Evolutionary conservation across 1,284 basidiomycete species (phyloP), one percentile per base, ranked within the genome.

Genomic region (Grifola frondosa): DNA sequence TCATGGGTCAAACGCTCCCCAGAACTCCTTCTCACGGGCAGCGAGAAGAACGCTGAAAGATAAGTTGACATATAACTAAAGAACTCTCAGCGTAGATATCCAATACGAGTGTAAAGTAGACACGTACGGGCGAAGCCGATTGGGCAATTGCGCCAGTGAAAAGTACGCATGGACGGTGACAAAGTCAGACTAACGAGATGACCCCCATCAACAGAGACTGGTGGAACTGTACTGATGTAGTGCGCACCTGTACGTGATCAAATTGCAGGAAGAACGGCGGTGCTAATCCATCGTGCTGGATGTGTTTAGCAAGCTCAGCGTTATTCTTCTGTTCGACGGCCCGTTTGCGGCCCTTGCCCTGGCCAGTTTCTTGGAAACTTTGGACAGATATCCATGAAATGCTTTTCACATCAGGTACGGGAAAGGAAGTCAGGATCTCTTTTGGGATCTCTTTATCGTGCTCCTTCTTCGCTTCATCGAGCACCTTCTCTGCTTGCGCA

Each of bases 371-470:
- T 60, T 85, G 85, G 13, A 80, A 64, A 47, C 84, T 96, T 56
- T 94, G 81, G 3, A 99, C 94, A 1, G 89, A 83, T 46, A 99
- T 95, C 94, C 96, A 99, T 6, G 88, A 81, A 57, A 99, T 95
- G 50, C 83, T 90, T 57, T 87, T 84, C 17, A 95, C 88, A 56
- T 88, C 79, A 0, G 94, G 94, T 23, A 96, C 82, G 13, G 88
- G 85, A 76, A 98, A 99, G 16, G 79, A 71, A 4, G 81, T 86
- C 29, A 98, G 68, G 50, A 97, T 75, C 29, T 91, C 80, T 8
- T 72, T 70, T 5, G 96, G 96, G 46, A 97, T 93, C 9, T 86
- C 81, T 40, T 69, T 69, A 53, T 92, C 90, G 63, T 98, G 93
- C 60, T 91, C 89, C 36, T 78, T 76, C 69, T 97, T 95, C 3